Evolutionary conservation across 169 alveolate species (phyloP).

Genomic region (Theileria parva): DNA sequence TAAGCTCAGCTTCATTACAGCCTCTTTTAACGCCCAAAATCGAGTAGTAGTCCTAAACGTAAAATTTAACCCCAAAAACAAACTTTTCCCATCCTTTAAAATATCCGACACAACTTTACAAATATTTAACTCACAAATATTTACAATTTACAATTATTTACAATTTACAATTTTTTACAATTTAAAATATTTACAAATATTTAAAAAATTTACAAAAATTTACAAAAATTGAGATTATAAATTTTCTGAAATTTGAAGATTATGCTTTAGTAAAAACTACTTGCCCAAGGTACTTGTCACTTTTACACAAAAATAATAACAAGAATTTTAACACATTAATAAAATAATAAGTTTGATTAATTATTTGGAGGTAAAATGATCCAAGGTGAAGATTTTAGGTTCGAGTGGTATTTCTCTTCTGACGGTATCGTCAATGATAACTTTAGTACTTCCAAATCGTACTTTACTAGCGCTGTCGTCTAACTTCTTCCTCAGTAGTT

Average conservation of each 20-base stretch:
- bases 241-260: no score
- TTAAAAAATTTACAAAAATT: no score
- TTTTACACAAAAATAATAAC: no score
- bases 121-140: neutral
- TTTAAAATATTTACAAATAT: neutral
- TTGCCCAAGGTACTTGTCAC: neutral
- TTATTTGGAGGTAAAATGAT: no score
- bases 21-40: conserved; percentile 75
- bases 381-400: neutral
- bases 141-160: neutral
- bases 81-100: conserved; percentile 61
- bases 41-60: conserved; percentile 68
- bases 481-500: conserved; percentile 33
- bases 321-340: no score
- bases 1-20: conserved; percentile 84
- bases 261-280: no score
- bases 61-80: neutral
- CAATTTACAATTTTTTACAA: neutral
- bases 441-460: conserved; percentile 33
- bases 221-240: no score
- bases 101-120: conserved; percentile 1
- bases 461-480: conserved; percentile 36
- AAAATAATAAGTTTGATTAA: no score
- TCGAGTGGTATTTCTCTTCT: conserved; percentile 46
- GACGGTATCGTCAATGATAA: conserved; percentile 54